These are phyloP conservation scores for Rhazya stricta DNA, from an alignment of 257 asterid genomes.

Conservation along the genomic window DNA sequence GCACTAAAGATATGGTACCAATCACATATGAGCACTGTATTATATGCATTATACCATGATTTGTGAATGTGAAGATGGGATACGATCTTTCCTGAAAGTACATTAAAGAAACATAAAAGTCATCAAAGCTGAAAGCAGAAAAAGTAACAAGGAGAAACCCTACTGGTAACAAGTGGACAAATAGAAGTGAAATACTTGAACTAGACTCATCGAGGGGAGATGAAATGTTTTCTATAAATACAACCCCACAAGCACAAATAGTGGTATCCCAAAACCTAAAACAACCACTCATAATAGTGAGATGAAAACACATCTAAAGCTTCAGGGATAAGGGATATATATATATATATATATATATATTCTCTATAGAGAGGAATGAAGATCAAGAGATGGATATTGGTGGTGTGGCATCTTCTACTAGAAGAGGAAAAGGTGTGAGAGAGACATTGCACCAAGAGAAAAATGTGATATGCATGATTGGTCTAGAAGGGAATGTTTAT, in stretches of 20 bases:
- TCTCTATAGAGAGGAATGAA: constrained; percentile 19
- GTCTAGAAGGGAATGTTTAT: constrained; percentile 41
- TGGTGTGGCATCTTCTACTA: constrained; percentile 41
- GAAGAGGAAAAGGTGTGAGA: constrained; percentile 46
- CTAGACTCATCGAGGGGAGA: constrained; percentile 14
- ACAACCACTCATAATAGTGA: not conserved
- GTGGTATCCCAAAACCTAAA: constrained; percentile 5
- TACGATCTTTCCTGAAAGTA: not conserved
- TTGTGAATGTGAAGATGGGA: not conserved
- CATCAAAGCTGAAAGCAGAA: not conserved
- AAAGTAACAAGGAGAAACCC: not conserved
- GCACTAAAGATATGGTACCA: not conserved
- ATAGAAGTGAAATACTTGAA: constrained; percentile 24
- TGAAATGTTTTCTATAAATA: constrained; percentile 25
- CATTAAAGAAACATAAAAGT: not conserved
- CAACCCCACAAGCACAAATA: not conserved
- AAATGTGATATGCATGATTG: constrained; percentile 41
- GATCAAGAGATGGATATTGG: constrained; percentile 29
- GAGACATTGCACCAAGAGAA: constrained; percentile 55
- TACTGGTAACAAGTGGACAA: constrained; percentile 17
- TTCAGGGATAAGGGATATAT: constrained; percentile 18
- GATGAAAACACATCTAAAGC: not conserved
- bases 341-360: not conserved
- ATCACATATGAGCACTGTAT: not conserved
- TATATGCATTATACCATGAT: no score